Conservation (phyloP, 768 basidiomycete genomes). For the Pleurotus tuber-regium region DNA sequence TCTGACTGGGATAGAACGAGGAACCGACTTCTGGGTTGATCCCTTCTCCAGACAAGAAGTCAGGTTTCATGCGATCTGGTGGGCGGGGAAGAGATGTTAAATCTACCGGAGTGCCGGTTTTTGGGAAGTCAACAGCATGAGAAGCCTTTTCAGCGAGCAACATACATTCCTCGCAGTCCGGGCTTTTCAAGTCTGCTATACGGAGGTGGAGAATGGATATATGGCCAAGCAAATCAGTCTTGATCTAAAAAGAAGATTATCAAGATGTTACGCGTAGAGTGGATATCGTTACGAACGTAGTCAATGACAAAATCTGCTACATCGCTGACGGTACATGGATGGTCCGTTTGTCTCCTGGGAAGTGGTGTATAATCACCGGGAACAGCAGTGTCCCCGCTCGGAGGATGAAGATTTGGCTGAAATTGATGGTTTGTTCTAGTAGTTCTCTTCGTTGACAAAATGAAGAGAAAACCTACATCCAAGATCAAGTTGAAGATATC, state of each 20-base stretch:
- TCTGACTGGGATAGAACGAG: constrained; percentile 38
- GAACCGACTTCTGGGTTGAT: constrained; percentile 18
- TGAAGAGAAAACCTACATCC: constrained; percentile 27
- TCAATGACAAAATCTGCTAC: constrained; percentile 47
- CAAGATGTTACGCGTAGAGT: neutral
- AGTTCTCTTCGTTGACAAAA: neutral
- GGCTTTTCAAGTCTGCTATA: constrained; percentile 38
- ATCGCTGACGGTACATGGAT: constrained; percentile 36
- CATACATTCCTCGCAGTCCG: constrained; percentile 33
- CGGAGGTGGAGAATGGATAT: constrained; percentile 43
- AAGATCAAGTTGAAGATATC: constrained; percentile 50
- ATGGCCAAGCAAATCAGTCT: constrained; percentile 37
- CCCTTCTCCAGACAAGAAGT: constrained; percentile 43
- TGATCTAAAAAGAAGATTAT: constrained; percentile 17
- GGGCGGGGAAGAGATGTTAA: constrained; percentile 31
- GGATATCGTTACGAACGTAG: constrained; percentile 29
- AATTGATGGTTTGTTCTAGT: neutral
- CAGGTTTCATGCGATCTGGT: constrained; percentile 28
- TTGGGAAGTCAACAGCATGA: constrained; percentile 47
- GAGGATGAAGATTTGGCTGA: constrained; percentile 30
- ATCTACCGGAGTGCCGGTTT: constrained; percentile 40
- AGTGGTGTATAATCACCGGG: constrained; percentile 41
- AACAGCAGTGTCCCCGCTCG: constrained; percentile 2
- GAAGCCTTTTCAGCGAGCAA: constrained; percentile 42
- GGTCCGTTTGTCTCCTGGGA: constrained; percentile 27